These are phyloP conservation scores for Uronychia binucleata DNA, from an alignment of 73 alveolate species.

Conservation along the genomic window DNA sequence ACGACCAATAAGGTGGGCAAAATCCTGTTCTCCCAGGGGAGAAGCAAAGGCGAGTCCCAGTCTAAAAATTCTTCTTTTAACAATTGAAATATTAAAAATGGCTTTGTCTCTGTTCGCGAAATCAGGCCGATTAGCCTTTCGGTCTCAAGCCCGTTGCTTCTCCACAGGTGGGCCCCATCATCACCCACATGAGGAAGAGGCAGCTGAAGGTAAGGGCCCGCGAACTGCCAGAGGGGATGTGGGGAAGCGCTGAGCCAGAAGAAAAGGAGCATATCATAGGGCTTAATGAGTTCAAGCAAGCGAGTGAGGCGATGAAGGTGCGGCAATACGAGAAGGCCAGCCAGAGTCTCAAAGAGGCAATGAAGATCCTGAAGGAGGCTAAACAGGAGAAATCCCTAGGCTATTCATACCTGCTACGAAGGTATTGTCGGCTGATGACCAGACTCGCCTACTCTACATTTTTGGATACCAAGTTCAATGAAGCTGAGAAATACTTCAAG, in stretches of 20 bases:
- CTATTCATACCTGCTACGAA: constrained; percentile 36
- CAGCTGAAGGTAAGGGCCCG: background rate
- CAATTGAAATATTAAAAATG: constrained; percentile 14
- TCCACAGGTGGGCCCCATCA: background rate
- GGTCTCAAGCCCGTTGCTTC: background rate
- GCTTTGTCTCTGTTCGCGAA: background rate
- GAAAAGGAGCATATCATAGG: constrained; percentile 10
- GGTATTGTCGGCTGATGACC: background rate
- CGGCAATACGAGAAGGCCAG: constrained; percentile 26
- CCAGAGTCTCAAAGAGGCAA: constrained; percentile 24
- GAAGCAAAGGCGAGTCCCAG: too few species aligned
- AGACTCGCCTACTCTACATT: constrained; percentile 48
- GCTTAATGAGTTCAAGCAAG: constrained; percentile 19
- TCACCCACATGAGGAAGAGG: constrained; percentile 2
- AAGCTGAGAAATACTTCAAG: constrained; percentile 46
- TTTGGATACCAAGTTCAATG: constrained; percentile 18
- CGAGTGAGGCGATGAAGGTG: constrained; percentile 13
- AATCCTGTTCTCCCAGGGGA: too few species aligned
- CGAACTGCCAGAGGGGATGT: background rate
- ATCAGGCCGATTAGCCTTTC: background rate
- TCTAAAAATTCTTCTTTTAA: too few species aligned
- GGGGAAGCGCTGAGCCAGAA: background rate
- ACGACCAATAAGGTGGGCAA: too few species aligned
- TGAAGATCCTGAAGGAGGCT: constrained; percentile 23
- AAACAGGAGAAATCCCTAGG: constrained; percentile 37